These are phyloP conservation scores for Penicillium italicum DNA, from an alignment of 2,329 filamentous ascomycete species.

Conservation along the genomic window DNA sequence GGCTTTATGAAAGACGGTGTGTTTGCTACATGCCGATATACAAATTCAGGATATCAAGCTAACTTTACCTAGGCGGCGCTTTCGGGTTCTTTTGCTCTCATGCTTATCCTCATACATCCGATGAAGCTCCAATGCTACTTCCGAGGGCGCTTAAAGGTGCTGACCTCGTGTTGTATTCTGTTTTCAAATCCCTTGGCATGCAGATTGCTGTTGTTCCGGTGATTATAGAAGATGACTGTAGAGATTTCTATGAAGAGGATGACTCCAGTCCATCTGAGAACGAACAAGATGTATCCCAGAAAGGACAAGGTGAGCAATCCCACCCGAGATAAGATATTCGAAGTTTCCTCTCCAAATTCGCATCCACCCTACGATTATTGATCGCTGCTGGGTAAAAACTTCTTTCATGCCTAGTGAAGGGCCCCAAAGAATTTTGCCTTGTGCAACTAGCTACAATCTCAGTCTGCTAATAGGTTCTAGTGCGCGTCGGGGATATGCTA, in stretches of 20 bases:
- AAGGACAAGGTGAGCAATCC: background rate
- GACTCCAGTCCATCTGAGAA: background rate
- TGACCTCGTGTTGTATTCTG: background rate
- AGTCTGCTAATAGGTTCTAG: background rate
- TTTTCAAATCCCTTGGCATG: background rate
- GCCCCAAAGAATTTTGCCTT: background rate
- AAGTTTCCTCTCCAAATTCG: background rate
- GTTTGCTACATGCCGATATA: background rate
- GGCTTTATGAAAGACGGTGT: background rate
- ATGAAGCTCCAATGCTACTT: background rate
- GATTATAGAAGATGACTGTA: background rate
- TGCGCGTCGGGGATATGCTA: background rate
- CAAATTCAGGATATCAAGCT: background rate
- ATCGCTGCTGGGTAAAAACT: background rate
- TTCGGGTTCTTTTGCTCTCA: conserved; percentile 49
- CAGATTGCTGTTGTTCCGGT: background rate
- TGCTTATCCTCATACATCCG: conserved; percentile 45
- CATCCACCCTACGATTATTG: background rate
- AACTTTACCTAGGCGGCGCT: conserved; percentile 33
- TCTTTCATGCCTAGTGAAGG: background rate
- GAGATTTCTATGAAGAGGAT: background rate
- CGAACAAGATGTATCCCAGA: background rate
- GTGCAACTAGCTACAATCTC: background rate
- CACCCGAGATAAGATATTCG: background rate
- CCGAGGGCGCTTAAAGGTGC: background rate